Evolutionary conservation across 257 asterid genomes (phyloP), one percentile per base, ranked within the genome.

Genomic region (Linderniella brevidens): DNA sequence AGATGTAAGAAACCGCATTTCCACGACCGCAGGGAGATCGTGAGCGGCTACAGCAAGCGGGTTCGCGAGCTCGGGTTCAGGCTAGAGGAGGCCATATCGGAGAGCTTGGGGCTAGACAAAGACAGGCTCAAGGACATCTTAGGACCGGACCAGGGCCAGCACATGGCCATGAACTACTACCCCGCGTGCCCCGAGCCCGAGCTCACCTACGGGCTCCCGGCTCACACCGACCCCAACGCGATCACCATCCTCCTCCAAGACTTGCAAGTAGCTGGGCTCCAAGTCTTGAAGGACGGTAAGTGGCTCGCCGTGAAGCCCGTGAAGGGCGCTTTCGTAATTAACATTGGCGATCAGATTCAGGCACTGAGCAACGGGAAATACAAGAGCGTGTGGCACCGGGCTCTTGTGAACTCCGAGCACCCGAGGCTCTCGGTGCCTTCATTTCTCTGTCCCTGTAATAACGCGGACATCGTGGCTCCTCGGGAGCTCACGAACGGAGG

Each of bases 181-280:
- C 97, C 97, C 0, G 76, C 92, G 0, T 87, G 97, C 52, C 97
- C 97, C 0, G 57, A 83, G 61, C 97, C 97, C 0, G 86, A 80
- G 12, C 68, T 87, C 19, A 83, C 97, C 0, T 83, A 59, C 4
- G 97, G 97, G 8, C 71, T 87, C 35, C 97, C 97, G 0, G 82
- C 77, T 0, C 97, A 87, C 57, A 83, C 95, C 0, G 97, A 87
- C 56, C 97, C 95, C 5, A 83, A 80, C 43, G 76, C 86, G 13
- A 79, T 87, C 54, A 87, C 97, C 17, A 74, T 87, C 43, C 95
- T 87, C 42, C 92, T 87, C 48, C 97, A 87, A 56, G 97, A 87
- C 59, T 36, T 64, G 53, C 66, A 68, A 3, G 95, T 87, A 0
- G 46, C 78, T 0, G 97, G 97, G 10, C 92, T 87, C 44, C 92